A percentile compares a stretch with the other conserved stretches of the same genome.
phyloP scores from a whole-genome alignment of 139 green algal species.

The Deuterostichococcus epilithicus region DNA sequence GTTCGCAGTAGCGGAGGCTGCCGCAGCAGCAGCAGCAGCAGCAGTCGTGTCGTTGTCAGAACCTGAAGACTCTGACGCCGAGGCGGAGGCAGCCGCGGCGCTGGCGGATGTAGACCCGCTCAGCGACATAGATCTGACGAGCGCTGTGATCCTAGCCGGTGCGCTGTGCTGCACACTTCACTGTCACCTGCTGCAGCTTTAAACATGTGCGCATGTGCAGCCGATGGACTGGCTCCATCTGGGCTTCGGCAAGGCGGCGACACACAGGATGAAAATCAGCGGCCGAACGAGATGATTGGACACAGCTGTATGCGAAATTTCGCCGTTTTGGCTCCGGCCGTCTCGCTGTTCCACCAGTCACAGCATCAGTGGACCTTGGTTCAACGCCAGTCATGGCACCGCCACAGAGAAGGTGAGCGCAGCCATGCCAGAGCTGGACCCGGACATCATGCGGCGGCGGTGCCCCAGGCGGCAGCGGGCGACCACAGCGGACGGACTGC shows the following conservation, averaged over 20 bases:
- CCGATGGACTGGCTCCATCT: no score
- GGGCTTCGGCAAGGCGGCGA: no score
- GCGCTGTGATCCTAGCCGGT: conserved; percentile 1
- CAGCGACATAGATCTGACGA: background rate
- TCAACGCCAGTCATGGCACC: background rate
- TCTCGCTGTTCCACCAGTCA: no score
- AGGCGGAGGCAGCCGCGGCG: background rate
- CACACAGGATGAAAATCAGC: no score
- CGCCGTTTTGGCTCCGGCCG: no score
- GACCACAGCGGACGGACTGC: no score
- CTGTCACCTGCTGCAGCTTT: no score
- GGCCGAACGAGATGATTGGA: no score
- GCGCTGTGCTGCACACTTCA: no score
- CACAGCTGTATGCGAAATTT: no score
- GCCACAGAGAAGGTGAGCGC: background rate
- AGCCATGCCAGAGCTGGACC: background rate
- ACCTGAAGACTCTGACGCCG: background rate
- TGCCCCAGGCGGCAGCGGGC: conserved; percentile 14
- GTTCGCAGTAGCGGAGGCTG: background rate
- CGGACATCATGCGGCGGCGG: conserved; percentile 16
- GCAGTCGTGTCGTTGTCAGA: background rate
- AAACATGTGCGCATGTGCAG: no score
- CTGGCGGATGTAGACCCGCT: background rate
- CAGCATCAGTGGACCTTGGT: no score
- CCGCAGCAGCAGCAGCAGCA: background rate